Conservation (phyloP, 768 basidiomycete genomes). For the Dictyophora rubrovolvata region DNA sequence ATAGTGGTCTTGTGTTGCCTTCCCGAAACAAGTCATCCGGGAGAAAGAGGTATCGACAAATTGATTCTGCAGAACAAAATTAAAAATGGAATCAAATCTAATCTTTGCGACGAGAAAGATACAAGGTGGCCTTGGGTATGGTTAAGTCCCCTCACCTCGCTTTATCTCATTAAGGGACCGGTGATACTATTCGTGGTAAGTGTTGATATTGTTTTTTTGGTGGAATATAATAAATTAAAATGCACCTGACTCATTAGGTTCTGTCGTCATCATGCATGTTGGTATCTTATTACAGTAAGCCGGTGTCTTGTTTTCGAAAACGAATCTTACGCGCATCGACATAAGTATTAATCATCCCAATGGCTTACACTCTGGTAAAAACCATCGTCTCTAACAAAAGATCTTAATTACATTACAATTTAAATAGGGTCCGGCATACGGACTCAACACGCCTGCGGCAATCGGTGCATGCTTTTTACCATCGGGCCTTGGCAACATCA, state of each 20-base stretch:
- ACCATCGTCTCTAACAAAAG: neutral
- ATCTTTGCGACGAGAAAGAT: neutral
- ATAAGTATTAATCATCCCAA: constrained; percentile 41
- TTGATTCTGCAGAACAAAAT: neutral
- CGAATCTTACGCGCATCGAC: neutral
- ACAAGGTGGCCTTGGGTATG: neutral
- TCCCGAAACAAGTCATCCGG: constrained; percentile 62
- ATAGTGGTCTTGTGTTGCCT: neutral
- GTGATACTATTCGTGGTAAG: neutral
- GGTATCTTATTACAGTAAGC: neutral
- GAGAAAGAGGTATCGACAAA: constrained; percentile 42
- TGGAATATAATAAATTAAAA: neutral
- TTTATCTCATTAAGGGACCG: neutral
- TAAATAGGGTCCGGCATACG: constrained; percentile 2
- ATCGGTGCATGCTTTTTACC: constrained; percentile 6
- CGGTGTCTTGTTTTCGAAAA: constrained; percentile 1
- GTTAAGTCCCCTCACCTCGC: neutral
- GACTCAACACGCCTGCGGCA: neutral
- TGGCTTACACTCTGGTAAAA: constrained; percentile 58
- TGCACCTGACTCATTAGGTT: neutral
- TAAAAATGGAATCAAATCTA: neutral
- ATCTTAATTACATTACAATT: neutral
- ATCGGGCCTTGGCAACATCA: constrained; percentile 1
- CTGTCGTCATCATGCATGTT: neutral
- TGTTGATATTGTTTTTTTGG: neutral